phyloP scores from a whole-genome alignment of 225 moss, liverwort and hornwort genomes.

The Thuidium tamariscinum region DNA sequence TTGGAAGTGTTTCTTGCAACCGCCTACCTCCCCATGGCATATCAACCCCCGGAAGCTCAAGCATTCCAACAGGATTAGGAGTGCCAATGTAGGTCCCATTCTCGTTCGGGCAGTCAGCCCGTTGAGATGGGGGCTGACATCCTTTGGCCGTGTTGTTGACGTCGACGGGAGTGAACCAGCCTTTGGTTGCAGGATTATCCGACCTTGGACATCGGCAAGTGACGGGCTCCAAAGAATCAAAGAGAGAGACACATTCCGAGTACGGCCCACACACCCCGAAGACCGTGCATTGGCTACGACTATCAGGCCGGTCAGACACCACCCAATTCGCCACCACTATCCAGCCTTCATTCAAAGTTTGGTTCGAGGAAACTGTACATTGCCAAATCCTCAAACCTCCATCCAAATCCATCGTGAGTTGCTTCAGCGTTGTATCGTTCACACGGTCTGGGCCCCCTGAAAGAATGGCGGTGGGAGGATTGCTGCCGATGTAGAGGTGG shows the following conservation, averaged over 20 bases:
- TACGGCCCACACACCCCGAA: neutral
- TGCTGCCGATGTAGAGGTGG: neutral
- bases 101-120: neutral
- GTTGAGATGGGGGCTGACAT: neutral
- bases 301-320: neutral
- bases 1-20: too few species aligned
- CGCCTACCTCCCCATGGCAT: neutral
- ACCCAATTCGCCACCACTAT: neutral
- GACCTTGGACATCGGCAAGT: neutral
- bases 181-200: neutral
- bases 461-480: neutral
- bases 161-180: neutral
- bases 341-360: neutral
- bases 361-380: neutral
- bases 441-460: neutral
- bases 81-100: neutral
- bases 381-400: neutral
- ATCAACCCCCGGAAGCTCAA: neutral
- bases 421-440: neutral
- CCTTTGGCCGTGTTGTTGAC: neutral
- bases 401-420: neutral
- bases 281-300: neutral
- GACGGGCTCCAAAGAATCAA: neutral
- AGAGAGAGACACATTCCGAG: neutral
- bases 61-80: neutral